A percentile compares a stretch with the other conserved stretches of the same genome.
Evolutionary conservation across 1,284 basidiomycete species (phyloP).

Genomic region (Filobasidium uniguttulatum): DNA sequence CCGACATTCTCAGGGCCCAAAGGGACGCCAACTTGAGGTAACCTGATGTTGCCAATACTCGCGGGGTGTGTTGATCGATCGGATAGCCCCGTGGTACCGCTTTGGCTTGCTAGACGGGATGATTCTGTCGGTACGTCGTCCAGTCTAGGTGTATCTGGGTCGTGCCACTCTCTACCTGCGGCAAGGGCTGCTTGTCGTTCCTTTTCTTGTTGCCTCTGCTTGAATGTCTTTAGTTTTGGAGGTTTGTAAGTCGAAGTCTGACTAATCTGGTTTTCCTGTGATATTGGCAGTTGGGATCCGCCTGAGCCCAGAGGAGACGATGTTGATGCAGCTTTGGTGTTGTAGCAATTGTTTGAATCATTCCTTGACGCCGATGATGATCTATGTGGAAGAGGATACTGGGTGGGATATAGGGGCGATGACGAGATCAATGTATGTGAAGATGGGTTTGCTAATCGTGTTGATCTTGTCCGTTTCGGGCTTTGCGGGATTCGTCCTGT

Average conservation of each 20-base stretch:
- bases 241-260: neutral
- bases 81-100: too few species aligned
- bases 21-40: constrained; percentile 2
- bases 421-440: too few species aligned
- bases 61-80: neutral
- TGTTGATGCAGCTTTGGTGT: neutral
- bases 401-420: neutral
- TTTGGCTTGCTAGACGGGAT: too few species aligned
- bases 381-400: neutral
- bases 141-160: too few species aligned
- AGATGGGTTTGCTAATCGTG: neutral
- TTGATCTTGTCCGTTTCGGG: neutral
- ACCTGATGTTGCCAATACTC: too few species aligned
- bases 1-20: neutral
- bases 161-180: neutral
- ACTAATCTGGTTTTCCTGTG: neutral
- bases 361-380: neutral
- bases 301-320: too few species aligned
- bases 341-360: neutral
- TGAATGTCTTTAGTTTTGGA: constrained; percentile 33
- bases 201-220: constrained; percentile 29
- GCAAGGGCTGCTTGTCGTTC: constrained; percentile 16
- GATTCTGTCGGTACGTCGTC: too few species aligned
- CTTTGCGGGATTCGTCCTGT: too few species aligned
- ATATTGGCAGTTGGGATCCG: too few species aligned